These are phyloP conservation scores for Candolleomyces efflorescens DNA, from an alignment of 768 basidiomycete species.

Conservation along the genomic window DNA sequence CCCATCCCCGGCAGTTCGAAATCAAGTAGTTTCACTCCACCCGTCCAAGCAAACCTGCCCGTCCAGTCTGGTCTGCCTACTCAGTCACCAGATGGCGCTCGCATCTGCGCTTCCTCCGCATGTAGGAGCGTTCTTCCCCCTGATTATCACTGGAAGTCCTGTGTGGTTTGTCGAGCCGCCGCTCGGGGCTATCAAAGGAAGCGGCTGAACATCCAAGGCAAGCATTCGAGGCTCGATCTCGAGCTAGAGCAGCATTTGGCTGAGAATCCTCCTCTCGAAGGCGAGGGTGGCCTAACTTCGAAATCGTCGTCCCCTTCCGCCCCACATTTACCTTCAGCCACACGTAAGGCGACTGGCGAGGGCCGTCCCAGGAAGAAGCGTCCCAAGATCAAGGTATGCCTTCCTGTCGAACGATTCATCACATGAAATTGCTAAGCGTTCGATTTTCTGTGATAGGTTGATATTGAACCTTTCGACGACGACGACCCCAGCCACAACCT, in stretches of 20 bases:
- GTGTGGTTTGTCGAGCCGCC: constrained; percentile 35
- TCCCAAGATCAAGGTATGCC: too few relatives aligned
- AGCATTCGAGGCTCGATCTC: constrained; percentile 17
- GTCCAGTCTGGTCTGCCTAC: too few relatives aligned
- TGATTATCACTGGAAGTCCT: constrained; percentile 38
- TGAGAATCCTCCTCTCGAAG: not conserved
- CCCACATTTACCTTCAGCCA: not conserved
- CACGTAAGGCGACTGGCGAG: too few relatives aligned
- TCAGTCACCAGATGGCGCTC: not conserved
- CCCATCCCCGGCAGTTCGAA: not conserved
- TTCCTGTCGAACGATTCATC: too few relatives aligned
- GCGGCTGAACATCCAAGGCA: constrained; percentile 23
- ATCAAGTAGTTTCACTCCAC: too few relatives aligned
- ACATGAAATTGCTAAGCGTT: not conserved
- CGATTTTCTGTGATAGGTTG: constrained; percentile 1
- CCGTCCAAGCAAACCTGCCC: too few relatives aligned
- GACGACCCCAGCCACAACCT: constrained; percentile 8
- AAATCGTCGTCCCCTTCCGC: too few relatives aligned
- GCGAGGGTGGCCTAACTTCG: too few relatives aligned
- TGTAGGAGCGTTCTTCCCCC: constrained; percentile 30
- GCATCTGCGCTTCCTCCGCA: constrained; percentile 25
- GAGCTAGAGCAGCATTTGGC: constrained; percentile 11
- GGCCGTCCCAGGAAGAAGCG: too few relatives aligned
- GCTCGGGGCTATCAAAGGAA: constrained; percentile 31
- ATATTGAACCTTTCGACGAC: not conserved